Evolutionary conservation across 805 yeast species (phyloP).

Genomic region (Candida nonsorbophila): DNA sequence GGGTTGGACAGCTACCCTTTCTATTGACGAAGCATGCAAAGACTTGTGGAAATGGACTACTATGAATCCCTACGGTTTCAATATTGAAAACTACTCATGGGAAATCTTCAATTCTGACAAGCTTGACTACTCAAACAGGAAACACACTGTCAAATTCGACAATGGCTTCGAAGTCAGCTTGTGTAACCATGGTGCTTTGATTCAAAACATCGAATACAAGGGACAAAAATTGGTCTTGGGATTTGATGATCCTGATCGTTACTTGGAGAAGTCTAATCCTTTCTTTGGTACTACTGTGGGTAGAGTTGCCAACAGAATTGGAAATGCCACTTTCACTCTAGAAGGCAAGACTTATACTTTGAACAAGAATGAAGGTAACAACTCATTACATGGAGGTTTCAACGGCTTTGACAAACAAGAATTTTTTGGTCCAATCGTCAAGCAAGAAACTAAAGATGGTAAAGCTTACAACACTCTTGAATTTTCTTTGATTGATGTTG

Average conservation of each 20-base stretch:
- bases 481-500: slow-evolving; percentile 40
- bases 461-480: slow-evolving; percentile 17
- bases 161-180: slow-evolving; percentile 32
- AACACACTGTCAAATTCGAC: slow-evolving; percentile 27
- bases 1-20: slow-evolving; percentile 53
- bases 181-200: slow-evolving; percentile 48
- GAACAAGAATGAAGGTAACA: slow-evolving; percentile 34
- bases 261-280: slow-evolving; percentile 33
- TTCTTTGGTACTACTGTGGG: slow-evolving; percentile 65
- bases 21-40: slow-evolving; percentile 58
- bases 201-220: slow-evolving; percentile 36
- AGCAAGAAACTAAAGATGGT: slow-evolving; percentile 22
- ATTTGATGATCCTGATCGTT: slow-evolving; percentile 27
- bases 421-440: slow-evolving; percentile 52
- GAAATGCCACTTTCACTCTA: slow-evolving; percentile 36
- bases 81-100: slow-evolving; percentile 31
- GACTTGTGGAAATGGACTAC: slow-evolving; percentile 79
- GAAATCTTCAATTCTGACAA: slow-evolving; percentile 14
- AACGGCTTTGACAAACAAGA: slow-evolving; percentile 46
- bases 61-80: slow-evolving; percentile 59
- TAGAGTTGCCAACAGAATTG: slow-evolving; percentile 57
- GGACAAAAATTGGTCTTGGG: slow-evolving; percentile 37
- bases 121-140: slow-evolving; percentile 23
- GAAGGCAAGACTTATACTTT: slow-evolving; percentile 37
- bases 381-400: slow-evolving; percentile 51